Evolutionary conservation across 169 alveolate genomes (phyloP).

Genomic region (Plasmodium malariae): DNA sequence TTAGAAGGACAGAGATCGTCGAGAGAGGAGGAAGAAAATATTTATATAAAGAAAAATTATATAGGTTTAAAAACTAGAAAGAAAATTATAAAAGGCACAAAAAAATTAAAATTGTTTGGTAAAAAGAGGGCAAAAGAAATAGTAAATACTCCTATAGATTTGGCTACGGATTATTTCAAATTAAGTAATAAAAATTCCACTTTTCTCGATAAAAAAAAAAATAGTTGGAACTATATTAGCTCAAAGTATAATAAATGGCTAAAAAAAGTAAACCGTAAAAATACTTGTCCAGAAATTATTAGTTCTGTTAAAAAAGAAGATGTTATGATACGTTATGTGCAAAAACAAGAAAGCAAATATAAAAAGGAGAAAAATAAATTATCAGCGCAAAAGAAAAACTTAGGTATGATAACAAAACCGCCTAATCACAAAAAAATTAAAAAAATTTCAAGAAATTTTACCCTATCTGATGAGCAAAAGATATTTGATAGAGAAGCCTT

Average conservation of each 20-base stretch:
- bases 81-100: constrained; percentile 64
- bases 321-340: constrained; percentile 61
- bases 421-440: constrained; percentile 39
- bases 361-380: constrained; percentile 59
- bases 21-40: neutral
- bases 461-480: constrained; percentile 75
- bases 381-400: constrained; percentile 37
- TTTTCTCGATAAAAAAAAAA: constrained; percentile 47
- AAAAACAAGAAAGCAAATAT: constrained; percentile 70
- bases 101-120: constrained; percentile 70
- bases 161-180: constrained; percentile 70
- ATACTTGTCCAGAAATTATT: constrained; percentile 34
- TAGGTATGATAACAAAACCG: constrained; percentile 77
- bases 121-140: constrained; percentile 48
- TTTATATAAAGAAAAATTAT: constrained; percentile 15
- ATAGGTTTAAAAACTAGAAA: constrained; percentile 73
- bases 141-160: constrained; percentile 43
- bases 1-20: neutral
- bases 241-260: constrained; percentile 71
- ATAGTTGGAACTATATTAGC: constrained; percentile 69
- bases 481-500: constrained; percentile 77
- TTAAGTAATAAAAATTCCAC: constrained; percentile 46
- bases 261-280: constrained; percentile 47
- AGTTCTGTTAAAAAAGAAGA: constrained; percentile 59
- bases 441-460: constrained; percentile 49